Evolutionary conservation across 2,329 filamentous ascomycete species (phyloP).

Genomic region (Lecanicillium sp.): DNA sequence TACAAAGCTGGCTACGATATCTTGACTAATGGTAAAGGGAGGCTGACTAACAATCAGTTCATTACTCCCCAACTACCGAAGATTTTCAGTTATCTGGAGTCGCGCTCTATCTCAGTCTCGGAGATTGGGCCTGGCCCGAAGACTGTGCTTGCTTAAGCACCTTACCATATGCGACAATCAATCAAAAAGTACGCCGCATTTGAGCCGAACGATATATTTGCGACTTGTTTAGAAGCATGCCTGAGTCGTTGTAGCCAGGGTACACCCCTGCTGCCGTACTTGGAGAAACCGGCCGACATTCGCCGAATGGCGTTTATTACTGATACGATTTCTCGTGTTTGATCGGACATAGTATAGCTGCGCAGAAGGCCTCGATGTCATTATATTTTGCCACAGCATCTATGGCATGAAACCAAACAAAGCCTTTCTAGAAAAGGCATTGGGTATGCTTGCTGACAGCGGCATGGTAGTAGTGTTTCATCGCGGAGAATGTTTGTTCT

Average conservation of each 20-base stretch:
- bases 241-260: conserved; percentile 21
- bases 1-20: conserved; percentile 40
- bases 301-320: conserved; percentile 27
- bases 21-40: conserved; percentile 25
- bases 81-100: conserved; percentile 30
- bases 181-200: conserved; percentile 44
- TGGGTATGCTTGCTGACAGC: conserved; percentile 37
- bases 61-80: conserved; percentile 39
- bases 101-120: conserved; percentile 40
- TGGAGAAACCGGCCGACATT: conserved; percentile 31
- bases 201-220: conserved; percentile 42
- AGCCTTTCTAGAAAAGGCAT: conserved; percentile 34
- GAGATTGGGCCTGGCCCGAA: conserved; percentile 52
- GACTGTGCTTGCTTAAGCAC: conserved; percentile 43
- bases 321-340: conserved; percentile 13
- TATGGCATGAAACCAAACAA: conserved; percentile 47
- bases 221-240: conserved; percentile 32
- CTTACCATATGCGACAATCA: conserved; percentile 28
- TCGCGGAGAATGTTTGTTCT: conserved; percentile 31
- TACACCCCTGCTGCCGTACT: conserved; percentile 29
- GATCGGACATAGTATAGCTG: not conserved
- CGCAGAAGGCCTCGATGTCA: conserved; percentile 38
- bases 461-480: conserved; percentile 47
- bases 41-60: conserved; percentile 38
- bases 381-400: conserved; percentile 57